Evolutionary conservation across 2,329 filamentous ascomycete species (phyloP).

Genomic region (Pseudogymnoascus sp.): DNA sequence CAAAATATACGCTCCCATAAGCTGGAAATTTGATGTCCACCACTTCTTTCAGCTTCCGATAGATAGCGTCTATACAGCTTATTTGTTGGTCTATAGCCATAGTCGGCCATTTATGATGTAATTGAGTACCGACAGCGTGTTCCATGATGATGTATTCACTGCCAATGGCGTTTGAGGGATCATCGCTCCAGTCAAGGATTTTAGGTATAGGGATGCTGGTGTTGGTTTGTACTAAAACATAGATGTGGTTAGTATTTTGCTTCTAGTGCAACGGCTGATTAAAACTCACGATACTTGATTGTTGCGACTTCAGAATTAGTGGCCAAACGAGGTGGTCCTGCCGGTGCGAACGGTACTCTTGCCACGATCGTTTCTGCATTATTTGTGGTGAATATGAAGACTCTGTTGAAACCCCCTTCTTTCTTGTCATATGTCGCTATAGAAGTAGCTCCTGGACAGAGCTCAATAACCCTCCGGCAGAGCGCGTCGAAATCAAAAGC

Average conservation of each 20-base stretch:
- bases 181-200: conserved; percentile 36
- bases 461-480: conserved; percentile 29
- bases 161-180: conserved; percentile 29
- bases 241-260: neutral
- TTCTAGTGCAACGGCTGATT: neutral
- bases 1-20: conserved; percentile 31
- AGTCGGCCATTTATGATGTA: conserved; percentile 28
- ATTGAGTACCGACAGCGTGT: conserved; percentile 28
- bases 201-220: conserved; percentile 36
- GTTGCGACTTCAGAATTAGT: conserved; percentile 40
- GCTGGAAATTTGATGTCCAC: conserved; percentile 27
- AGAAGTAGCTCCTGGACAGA: conserved; percentile 30
- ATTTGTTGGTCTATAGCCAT: conserved; percentile 28
- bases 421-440: conserved; percentile 34
- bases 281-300: conserved; percentile 33
- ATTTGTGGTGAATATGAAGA: conserved; percentile 36
- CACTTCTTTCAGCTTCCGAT: conserved; percentile 16
- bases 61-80: conserved; percentile 17
- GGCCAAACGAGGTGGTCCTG: conserved; percentile 31
- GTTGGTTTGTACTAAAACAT: conserved; percentile 18
- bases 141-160: conserved; percentile 36
- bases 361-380: conserved; percentile 33
- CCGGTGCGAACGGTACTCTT: conserved; percentile 34
- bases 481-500: conserved; percentile 35
- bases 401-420: conserved; percentile 38